Percentiles rank a stretch among this genome's conserved stretches.
phyloP scores from a whole-genome alignment of 306 rosid species.

The Hippophae gyantsensis region DNA sequence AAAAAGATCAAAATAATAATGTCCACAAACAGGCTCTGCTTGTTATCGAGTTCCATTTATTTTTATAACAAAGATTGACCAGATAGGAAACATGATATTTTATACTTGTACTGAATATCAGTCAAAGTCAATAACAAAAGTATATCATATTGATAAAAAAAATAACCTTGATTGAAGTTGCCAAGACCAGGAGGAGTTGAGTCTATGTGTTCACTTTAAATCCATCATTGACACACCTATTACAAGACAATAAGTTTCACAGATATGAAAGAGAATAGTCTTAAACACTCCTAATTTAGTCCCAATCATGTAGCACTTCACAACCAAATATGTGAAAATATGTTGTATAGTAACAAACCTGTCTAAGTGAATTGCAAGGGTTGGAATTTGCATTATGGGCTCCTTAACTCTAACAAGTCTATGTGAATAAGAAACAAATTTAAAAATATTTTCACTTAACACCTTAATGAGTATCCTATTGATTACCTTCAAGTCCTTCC shows the following conservation, averaged over 20 bases:
- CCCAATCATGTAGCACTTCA: too few relatives aligned
- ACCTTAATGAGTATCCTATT: too few relatives aligned
- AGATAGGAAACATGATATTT: neutral
- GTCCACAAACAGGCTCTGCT: neutral
- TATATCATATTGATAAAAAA: neutral
- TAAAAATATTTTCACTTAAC: too few relatives aligned
- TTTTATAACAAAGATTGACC: neutral
- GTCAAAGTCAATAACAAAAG: neutral
- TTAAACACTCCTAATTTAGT: too few relatives aligned
- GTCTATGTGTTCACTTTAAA: constrained; percentile 62
- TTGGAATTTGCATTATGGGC: constrained; percentile 75
- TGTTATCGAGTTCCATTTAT: neutral
- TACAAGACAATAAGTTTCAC: constrained; percentile 5
- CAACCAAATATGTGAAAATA: constrained; percentile 11
- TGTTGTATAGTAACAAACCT: constrained; percentile 32
- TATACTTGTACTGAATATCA: neutral
- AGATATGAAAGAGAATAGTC: too few relatives aligned
- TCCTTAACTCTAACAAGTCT: constrained; percentile 66
- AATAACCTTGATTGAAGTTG: constrained; percentile 71
- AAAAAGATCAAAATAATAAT: too few relatives aligned
- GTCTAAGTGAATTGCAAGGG: constrained; percentile 88
- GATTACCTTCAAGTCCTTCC: too few relatives aligned
- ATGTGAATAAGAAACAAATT: constrained; percentile 37
- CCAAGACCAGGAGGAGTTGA: constrained; percentile 83
- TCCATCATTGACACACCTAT: constrained; percentile 61